A percentile compares a stretch with the other conserved stretches of the same genome.
phyloP scores from a whole-genome alignment of 164 flowering plant genomes.

The Nymphaea colorata region DNA sequence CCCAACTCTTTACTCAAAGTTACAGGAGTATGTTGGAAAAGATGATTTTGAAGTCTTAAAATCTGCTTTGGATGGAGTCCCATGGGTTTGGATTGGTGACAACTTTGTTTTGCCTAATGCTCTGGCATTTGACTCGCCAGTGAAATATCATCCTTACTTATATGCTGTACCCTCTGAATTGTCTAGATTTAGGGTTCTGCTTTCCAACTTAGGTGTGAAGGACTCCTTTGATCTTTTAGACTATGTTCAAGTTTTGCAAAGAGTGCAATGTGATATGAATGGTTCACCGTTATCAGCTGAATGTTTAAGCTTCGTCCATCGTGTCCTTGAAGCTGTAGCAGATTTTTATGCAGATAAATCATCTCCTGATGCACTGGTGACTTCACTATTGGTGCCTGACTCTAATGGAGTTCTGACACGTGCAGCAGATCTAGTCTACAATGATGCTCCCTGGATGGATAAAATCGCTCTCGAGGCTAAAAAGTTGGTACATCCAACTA shows the following conservation, averaged over 20 bases:
- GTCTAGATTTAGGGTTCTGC: conserved; percentile 63
- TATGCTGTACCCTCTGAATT: conserved; percentile 94
- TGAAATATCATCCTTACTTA: conserved; percentile 78
- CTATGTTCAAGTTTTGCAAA: conserved; percentile 50
- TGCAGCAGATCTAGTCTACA: conserved; percentile 60
- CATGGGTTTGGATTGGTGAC: conserved; percentile 96
- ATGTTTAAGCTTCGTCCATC: conserved; percentile 63
- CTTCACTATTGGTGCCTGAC: conserved; percentile 60
- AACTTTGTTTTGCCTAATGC: conserved; percentile 62
- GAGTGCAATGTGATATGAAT: conserved; percentile 46
- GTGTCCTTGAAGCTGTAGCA: conserved; percentile 82
- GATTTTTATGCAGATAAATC: conserved; percentile 49
- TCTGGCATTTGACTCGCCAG: conserved; percentile 97
- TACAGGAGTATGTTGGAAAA: conserved; percentile 51
- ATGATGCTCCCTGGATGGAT: conserved; percentile 99
- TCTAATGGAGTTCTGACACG: conserved; percentile 46
- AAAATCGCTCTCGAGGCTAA: conserved; percentile 31
- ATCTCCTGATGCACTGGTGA: conserved; percentile 23
- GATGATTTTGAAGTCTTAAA: conserved; percentile 37
- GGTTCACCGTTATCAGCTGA: conserved; percentile 51
- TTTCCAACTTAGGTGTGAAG: conserved; percentile 64
- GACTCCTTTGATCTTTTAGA: conserved; percentile 59
- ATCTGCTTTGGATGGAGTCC: conserved; percentile 50
- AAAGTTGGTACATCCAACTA: conserved; percentile 60
- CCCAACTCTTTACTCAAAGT: conserved; percentile 46